Evolutionary conservation across 2,329 filamentous ascomycete species (phyloP).

Genomic region (Sclerotinia trifoliorum): DNA sequence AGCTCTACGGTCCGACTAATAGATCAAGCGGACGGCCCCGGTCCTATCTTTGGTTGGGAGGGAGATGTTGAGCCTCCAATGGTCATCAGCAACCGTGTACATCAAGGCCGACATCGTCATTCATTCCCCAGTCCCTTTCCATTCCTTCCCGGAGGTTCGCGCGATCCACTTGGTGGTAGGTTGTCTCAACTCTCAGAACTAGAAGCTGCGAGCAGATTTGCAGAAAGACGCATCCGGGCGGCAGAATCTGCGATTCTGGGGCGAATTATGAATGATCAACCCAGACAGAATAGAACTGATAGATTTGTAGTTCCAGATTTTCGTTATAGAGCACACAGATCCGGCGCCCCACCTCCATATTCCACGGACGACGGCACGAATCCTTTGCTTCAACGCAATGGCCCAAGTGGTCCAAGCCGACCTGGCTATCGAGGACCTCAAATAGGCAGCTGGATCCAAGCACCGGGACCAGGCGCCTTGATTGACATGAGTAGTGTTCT

Average conservation of each 20-base stretch:
- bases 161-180: conserved; percentile 54
- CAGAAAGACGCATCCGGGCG: not conserved
- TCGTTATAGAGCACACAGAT: conserved; percentile 52
- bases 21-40: conserved; percentile 31
- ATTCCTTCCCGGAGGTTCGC: conserved; percentile 56
- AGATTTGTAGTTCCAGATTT: conserved; percentile 38
- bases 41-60: conserved; percentile 55
- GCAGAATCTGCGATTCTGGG: not conserved
- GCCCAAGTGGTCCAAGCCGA: conserved; percentile 42
- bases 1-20: conserved; percentile 19
- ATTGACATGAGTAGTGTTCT: conserved; percentile 37
- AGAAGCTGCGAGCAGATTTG: not conserved
- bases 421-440: conserved; percentile 50
- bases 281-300: conserved; percentile 38
- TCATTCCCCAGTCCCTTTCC: conserved; percentile 61
- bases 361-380: conserved; percentile 79
- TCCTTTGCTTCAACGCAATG: conserved; percentile 72
- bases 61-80: conserved; percentile 52
- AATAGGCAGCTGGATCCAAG: conserved; percentile 54
- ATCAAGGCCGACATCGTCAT: conserved; percentile 54
- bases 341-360: conserved; percentile 49
- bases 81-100: conserved; percentile 42
- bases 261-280: not conserved
- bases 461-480: conserved; percentile 41
- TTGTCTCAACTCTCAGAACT: conserved; percentile 29